phyloP scores from a whole-genome alignment of 169 alveolate genomes.

The Amoebophrya sp. region DNA sequence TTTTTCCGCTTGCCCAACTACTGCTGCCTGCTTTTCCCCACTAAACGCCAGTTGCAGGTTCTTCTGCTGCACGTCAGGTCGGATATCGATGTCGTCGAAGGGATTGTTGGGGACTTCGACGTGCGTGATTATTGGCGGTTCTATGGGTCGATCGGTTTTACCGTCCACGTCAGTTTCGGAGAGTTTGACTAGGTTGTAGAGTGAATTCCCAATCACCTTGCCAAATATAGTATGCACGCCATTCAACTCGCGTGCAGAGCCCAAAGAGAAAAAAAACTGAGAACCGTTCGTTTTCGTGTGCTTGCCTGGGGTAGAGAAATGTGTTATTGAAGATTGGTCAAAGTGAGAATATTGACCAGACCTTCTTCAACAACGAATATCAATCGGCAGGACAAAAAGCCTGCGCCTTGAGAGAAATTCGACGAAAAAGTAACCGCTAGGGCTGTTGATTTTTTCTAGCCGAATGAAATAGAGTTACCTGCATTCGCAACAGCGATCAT shows the following conservation, averaged over 20 bases:
- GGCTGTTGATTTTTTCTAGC: too few relatives aligned
- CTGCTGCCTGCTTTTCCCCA: background rate
- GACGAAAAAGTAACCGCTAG: too few relatives aligned
- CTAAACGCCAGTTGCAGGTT: background rate
- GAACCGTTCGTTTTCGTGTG: constrained; percentile 46
- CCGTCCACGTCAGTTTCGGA: constrained; percentile 61
- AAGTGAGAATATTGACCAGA: too few relatives aligned
- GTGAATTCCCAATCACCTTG: constrained; percentile 60
- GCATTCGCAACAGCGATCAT: constrained; percentile 36
- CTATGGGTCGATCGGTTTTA: constrained; percentile 17
- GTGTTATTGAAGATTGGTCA: too few relatives aligned
- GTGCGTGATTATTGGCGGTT: background rate
- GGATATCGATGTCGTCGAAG: background rate
- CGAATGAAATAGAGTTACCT: background rate
- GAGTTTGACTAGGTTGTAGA: constrained; percentile 61
- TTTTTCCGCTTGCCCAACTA: background rate
- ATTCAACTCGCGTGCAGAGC: constrained; percentile 20
- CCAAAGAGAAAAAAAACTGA: constrained; percentile 53
- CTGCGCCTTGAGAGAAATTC: too few relatives aligned
- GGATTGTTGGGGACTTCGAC: background rate
- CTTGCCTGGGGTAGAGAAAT: too few relatives aligned
- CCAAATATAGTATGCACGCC: constrained; percentile 40
- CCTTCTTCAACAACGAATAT: too few relatives aligned
- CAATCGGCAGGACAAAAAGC: too few relatives aligned
- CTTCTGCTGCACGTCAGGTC: background rate